Evolutionary conservation across 352 stramenopile genomes (phyloP), one percentile per base, ranked within the genome.

Genomic region (Phytophthora sansomeana): DNA sequence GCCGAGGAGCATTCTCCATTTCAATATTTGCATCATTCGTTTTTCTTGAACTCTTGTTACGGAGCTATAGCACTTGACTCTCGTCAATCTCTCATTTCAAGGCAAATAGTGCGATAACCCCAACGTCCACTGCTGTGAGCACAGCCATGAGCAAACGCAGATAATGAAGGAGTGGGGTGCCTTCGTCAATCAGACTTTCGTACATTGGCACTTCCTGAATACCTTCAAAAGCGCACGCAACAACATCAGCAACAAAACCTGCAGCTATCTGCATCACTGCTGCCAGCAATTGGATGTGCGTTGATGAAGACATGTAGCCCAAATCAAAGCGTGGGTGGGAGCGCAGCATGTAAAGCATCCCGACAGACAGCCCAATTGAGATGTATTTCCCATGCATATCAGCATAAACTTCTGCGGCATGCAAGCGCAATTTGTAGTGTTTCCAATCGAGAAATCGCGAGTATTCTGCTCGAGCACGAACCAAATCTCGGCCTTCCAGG

Each of bases 301-400:
- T 53, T n/a, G 54, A 13, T 14, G 54, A 43, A 7, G 54, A 52
- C 54, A 54, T 54, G 17, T 35, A 35, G 13, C 54, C 42, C 8
- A 53, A 38, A 13, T 58, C 41, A 26, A 74, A 79, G 36, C 65
- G 60, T n/a, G 67, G 56, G 21, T 79, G 74, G 19, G 54, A 41
- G 5, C 44, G 44, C 7, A 81, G 41, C 17, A 70, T 50, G 17
- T 67, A 58, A 5, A 73, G 44, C 17, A 79, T 36, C 4, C 49
- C 60, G n/a, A 69, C 69, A 7, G 74, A 54, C 16, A 67, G 17
- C 13, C 66, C 70, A 32, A 79, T 77, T n/a, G 74, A 78, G 33
- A 81, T 79, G 56, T 77, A 79, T 56, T 82, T 73, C 55, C 58
- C 74, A 49, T 82, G 67, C 74, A 77, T 82, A 28, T 79, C 74